Conservation (phyloP, 331 rosid genomes). For the Prunus yedoensis region DNA sequence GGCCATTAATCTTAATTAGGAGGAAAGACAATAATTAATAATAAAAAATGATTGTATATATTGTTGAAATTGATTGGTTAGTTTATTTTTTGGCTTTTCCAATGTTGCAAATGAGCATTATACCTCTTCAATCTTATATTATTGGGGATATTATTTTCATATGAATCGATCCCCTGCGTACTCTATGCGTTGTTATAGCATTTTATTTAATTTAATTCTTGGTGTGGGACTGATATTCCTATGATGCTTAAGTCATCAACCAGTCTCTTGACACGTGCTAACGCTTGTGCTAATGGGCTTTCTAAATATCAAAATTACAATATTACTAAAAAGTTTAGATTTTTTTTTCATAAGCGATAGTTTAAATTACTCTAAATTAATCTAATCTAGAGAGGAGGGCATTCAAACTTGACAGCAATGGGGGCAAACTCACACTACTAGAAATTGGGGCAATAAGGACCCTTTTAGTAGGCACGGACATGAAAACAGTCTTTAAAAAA, state of each 20-base stretch:
- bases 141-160: background rate
- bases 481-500: too few relatives aligned
- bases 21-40: background rate
- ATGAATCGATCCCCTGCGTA: constrained; percentile 9
- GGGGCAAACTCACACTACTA: too few relatives aligned
- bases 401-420: too few relatives aligned
- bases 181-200: background rate
- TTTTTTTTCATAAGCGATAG: too few relatives aligned
- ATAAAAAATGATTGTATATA: background rate
- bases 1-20: background rate
- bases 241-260: background rate
- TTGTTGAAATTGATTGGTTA: background rate
- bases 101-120: constrained; percentile 8
- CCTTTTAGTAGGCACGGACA: too few relatives aligned
- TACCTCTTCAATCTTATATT: background rate
- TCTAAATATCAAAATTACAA: too few relatives aligned
- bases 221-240: background rate
- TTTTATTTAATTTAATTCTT: background rate
- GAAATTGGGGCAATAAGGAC: too few relatives aligned
- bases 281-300: too few relatives aligned
- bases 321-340: too few relatives aligned
- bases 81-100: constrained; percentile 18
- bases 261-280: too few relatives aligned
- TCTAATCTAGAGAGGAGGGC: too few relatives aligned
- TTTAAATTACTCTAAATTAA: too few relatives aligned